These are phyloP conservation scores for Talaromyces marneffei DNA, from an alignment of 2,329 filamentous ascomycete genomes.

Conservation along the genomic window DNA sequence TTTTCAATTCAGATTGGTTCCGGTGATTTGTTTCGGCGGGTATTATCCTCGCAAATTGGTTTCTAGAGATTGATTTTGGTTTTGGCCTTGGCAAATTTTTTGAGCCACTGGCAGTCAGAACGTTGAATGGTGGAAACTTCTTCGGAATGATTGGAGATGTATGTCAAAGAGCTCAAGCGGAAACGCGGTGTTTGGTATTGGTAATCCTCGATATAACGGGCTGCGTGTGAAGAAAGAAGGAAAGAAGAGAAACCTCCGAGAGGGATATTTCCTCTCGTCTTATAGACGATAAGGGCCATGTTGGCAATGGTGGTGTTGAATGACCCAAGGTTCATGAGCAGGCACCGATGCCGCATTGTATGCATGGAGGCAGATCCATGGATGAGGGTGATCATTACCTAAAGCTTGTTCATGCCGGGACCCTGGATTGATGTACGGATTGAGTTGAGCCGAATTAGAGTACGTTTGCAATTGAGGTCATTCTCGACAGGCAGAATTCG, in stretches of 20 bases:
- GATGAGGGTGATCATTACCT: not conserved
- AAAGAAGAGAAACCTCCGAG: not conserved
- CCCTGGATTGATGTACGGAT: not conserved
- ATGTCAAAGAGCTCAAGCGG: slow-evolving; percentile 1
- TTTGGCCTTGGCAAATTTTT: not conserved
- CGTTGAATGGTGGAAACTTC: not conserved
- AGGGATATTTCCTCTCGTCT: not conserved
- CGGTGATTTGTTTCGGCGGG: not conserved
- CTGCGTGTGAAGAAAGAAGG: not conserved
- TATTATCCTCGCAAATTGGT: slow-evolving; percentile 1
- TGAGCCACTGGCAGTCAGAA: not conserved
- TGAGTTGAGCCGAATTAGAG: not conserved
- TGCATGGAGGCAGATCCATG: not conserved
- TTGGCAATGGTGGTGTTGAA: not conserved
- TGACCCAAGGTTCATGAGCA: not conserved
- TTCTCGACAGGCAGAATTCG: not conserved
- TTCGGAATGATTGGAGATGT: not conserved
- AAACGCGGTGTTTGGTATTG: not conserved
- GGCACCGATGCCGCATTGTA: not conserved
- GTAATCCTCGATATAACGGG: not conserved
- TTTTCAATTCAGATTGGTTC: not conserved
- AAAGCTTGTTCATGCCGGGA: not conserved
- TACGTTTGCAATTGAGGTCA: not conserved
- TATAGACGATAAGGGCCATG: not conserved
- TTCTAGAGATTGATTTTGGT: not conserved